phyloP scores from a whole-genome alignment of 2,329 filamentous ascomycete genomes.

The Ambrosiella cleistominuta region DNA sequence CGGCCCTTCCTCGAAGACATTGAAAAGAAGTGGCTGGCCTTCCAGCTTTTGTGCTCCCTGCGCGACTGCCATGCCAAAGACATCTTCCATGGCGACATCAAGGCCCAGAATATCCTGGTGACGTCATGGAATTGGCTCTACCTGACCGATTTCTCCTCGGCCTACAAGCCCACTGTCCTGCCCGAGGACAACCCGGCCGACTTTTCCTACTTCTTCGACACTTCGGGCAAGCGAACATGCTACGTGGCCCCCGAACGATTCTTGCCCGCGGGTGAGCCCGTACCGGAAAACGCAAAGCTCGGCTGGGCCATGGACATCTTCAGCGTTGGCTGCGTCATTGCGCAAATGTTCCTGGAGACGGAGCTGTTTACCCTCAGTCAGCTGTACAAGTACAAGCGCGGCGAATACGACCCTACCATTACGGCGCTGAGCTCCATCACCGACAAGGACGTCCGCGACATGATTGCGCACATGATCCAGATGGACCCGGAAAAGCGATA shows the following conservation, averaged over 20 bases:
- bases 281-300: conserved; percentile 40
- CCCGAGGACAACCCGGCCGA: conserved; percentile 94
- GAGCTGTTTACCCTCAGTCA: conserved; percentile 97
- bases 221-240: conserved; percentile 76
- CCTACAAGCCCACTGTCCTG: conserved; percentile 83
- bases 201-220: conserved; percentile 96
- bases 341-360: conserved; percentile 83
- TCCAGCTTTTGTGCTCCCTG: conserved; percentile 81
- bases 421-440: conserved; percentile 72
- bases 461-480: conserved; percentile 93
- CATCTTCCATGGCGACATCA: conserved; percentile 94
- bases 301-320: conserved; percentile 98
- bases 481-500: conserved; percentile 82
- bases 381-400: conserved; percentile 80
- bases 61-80: conserved; percentile 80
- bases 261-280: conserved; percentile 48
- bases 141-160: conserved; percentile 88
- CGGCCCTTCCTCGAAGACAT: conserved; percentile 92
- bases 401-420: conserved; percentile 77
- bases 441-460: conserved; percentile 68
- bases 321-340: conserved; percentile 90
- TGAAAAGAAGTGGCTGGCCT: conserved; percentile 97
- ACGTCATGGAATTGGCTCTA: conserved; percentile 99
- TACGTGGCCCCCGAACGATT: conserved; percentile 93
- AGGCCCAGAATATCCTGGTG: conserved; percentile 90